Conservation (phyloP, 306 rosid genomes). For the Erythrophleum fordii region DNA sequence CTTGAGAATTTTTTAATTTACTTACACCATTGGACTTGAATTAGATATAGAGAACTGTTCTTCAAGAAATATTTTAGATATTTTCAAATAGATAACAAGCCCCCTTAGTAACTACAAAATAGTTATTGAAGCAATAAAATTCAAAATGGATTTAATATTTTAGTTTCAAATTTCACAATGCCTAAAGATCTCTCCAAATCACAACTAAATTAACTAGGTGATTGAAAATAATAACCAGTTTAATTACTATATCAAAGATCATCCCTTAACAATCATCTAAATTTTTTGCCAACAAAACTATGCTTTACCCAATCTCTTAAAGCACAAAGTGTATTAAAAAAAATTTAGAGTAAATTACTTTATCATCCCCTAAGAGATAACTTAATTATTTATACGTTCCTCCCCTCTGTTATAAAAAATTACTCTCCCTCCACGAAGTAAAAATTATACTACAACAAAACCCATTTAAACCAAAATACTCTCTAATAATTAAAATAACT, state of each 20-base stretch:
- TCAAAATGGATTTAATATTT: neutral
- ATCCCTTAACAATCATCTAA: neutral
- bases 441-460: neutral
- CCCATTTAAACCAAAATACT: neutral
- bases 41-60: neutral
- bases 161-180: neutral
- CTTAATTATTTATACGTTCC: neutral
- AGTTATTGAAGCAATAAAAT: neutral
- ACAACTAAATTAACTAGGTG: neutral
- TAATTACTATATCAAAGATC: neutral
- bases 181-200: conserved; percentile 11
- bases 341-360: neutral
- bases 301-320: neutral
- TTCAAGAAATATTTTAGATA: neutral
- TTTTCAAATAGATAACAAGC: neutral
- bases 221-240: neutral
- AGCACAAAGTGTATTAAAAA: conserved; percentile 10
- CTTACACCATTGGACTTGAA: neutral
- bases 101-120: neutral
- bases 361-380: neutral
- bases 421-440: neutral
- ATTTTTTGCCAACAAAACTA: conserved; percentile 11
- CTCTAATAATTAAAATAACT: neutral
- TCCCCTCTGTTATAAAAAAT: neutral
- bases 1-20: neutral